Percentiles rank a stretch among this genome's conserved stretches.
These are phyloP conservation scores for Venturia effusa DNA, from an alignment of 2,329 filamentous ascomycete genomes.

Conservation along the genomic window DNA sequence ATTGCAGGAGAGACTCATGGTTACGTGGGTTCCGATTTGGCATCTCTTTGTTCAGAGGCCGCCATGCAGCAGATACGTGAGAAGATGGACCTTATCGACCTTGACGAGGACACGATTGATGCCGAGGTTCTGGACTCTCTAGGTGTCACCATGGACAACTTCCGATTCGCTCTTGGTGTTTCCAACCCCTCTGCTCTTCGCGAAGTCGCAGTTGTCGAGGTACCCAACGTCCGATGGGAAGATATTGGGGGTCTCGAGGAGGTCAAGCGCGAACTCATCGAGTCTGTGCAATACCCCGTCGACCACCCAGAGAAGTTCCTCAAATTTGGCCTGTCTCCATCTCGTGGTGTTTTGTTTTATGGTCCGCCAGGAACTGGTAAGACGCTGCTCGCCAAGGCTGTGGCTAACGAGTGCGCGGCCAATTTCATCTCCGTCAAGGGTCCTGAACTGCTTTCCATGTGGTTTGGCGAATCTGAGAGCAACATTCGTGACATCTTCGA, in stretches of 20 bases:
- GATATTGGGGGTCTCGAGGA: constrained; percentile 97
- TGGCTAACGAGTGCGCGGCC: constrained; percentile 97
- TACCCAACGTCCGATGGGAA: constrained; percentile 98
- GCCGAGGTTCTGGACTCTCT: constrained; percentile 96
- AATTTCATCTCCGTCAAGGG: constrained; percentile 99
- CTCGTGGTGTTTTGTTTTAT: constrained; percentile 96
- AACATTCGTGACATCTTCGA: constrained; percentile 99
- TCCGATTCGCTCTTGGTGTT: constrained; percentile 94
- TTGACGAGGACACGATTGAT: constrained; percentile 98
- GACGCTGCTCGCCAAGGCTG: constrained; percentile 97
- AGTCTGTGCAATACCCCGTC: constrained; percentile 97
- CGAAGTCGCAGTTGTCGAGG: constrained; percentile 97
- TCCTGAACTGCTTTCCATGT: constrained; percentile 97
- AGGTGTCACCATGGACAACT: constrained; percentile 99
- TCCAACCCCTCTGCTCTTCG: constrained; percentile 98
- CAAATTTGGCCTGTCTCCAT: constrained; percentile 98
- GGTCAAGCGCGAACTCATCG: constrained; percentile 99
- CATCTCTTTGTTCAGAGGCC: constrained; percentile 95
- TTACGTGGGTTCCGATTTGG: constrained; percentile 97
- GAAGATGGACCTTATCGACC: constrained; percentile 99
- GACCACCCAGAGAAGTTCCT: constrained; percentile 99
- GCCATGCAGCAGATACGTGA: constrained; percentile 99
- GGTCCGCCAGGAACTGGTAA: constrained; percentile 99
- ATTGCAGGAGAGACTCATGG: constrained; percentile 97
- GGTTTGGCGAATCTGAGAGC: constrained; percentile 99